A percentile compares a stretch with the other conserved stretches of the same genome.
phyloP scores from a whole-genome alignment of 495 filamentous ascomycete genomes.

The Penicillium mononematosum region DNA sequence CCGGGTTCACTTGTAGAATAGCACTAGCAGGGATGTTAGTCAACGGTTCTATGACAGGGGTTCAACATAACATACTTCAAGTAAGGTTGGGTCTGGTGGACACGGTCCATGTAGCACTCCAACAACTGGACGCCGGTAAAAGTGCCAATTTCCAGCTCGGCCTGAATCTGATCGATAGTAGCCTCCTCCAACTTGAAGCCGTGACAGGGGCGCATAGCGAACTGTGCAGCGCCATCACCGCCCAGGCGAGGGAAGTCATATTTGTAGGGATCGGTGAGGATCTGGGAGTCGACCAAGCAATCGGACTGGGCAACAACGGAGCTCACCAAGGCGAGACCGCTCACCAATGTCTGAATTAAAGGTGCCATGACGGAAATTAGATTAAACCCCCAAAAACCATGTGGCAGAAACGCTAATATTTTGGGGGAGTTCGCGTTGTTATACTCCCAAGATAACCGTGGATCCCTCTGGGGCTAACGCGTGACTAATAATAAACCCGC shows the following conservation, averaged over 20 bases:
- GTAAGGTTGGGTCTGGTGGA: conserved; percentile 54
- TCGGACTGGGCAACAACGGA: conserved; percentile 25
- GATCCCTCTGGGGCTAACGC: neutral
- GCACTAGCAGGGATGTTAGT: conserved; percentile 33
- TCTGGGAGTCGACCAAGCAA: conserved; percentile 32
- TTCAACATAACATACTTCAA: conserved; percentile 50
- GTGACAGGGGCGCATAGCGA: conserved; percentile 62
- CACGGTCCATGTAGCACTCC: conserved; percentile 53
- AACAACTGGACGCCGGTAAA: conserved; percentile 52
- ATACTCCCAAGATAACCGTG: conserved; percentile 4
- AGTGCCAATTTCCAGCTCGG: conserved; percentile 35
- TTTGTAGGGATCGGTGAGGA: conserved; percentile 34
- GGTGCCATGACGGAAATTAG: conserved; percentile 21
- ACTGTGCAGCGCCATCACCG: conserved; percentile 34
- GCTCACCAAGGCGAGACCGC: conserved; percentile 25
- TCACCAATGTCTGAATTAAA: conserved; percentile 21
- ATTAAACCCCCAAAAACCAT: conserved; percentile 23
- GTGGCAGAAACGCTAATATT: conserved; percentile 15
- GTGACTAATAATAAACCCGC: conserved; percentile 3
- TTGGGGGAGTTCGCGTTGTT: conserved; percentile 5
- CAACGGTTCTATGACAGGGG: neutral
- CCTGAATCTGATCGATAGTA: conserved; percentile 55
- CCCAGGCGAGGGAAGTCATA: conserved; percentile 45
- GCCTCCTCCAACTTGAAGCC: conserved; percentile 64
- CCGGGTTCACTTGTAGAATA: conserved; percentile 62